Evolutionary conservation across 78 protist genomes (phyloP).

Genomic region (Trichosphaerium sp.): DNA sequence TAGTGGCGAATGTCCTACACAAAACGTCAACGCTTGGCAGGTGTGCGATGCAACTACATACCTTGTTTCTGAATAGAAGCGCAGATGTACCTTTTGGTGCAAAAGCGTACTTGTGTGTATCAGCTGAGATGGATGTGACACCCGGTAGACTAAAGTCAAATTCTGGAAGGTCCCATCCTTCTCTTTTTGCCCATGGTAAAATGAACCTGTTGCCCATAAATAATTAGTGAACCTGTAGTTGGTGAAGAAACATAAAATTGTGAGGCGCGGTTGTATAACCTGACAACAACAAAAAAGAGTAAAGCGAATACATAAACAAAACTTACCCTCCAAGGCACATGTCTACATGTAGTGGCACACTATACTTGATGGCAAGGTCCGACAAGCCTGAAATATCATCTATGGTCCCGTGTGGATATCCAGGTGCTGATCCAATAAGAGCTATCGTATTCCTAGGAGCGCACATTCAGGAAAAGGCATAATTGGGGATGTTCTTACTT

Average conservation of each 20-base stretch:
- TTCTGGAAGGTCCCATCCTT: background rate
- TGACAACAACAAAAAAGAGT: too few species aligned
- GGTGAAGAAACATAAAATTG: background rate
- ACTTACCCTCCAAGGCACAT: slow-evolving; percentile 60
- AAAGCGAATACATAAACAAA: background rate
- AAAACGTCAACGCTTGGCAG: too few species aligned
- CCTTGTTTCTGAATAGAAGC: slow-evolving; percentile 9
- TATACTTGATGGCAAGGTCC: background rate
- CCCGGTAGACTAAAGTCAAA: slow-evolving; percentile 49
- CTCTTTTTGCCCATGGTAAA: slow-evolving; percentile 21
- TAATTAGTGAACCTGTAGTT: background rate
- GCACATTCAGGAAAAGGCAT: background rate
- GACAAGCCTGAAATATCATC: slow-evolving; percentile 27
- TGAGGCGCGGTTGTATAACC: too few species aligned
- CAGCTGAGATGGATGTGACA: slow-evolving; percentile 58
- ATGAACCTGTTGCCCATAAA: background rate
- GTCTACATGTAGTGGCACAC: slow-evolving; percentile 52
- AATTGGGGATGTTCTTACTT: background rate
- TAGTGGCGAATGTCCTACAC: slow-evolving; percentile 3
- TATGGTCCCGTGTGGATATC: slow-evolving; percentile 43
- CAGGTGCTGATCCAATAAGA: slow-evolving; percentile 45
- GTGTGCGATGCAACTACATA: too few species aligned
- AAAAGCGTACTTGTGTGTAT: slow-evolving; percentile 67
- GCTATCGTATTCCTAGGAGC: slow-evolving; percentile 33
- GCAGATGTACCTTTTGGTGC: slow-evolving; percentile 56